phyloP scores from a whole-genome alignment of 345 rosid species.

The Populus euphratica region DNA sequence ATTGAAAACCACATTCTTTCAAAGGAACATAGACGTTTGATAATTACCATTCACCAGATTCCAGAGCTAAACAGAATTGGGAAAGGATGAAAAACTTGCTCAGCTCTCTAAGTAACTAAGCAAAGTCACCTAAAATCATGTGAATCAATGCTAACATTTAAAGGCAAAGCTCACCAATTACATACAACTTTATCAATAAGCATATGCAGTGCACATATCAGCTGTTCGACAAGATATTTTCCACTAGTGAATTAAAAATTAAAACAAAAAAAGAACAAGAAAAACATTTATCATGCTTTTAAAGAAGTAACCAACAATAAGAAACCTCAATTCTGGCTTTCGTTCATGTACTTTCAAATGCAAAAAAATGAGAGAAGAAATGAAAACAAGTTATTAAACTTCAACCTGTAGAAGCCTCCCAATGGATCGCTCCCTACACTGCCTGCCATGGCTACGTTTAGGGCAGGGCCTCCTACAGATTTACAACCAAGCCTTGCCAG shows the following conservation, averaged over 20 bases:
- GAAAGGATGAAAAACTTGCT: neutral
- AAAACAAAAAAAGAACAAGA: neutral
- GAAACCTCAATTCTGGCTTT: neutral
- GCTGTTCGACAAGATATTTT: no score
- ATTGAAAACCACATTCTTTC: no score
- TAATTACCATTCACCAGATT: no score
- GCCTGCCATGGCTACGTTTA: constrained; percentile 86
- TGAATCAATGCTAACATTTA: no score
- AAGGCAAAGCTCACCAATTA: no score
- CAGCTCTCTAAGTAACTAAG: neutral
- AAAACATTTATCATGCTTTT: neutral
- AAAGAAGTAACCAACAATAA: neutral
- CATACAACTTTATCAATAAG: no score
- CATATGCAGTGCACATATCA: no score
- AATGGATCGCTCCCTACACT: constrained; percentile 88
- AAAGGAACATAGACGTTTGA: no score
- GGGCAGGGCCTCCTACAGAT: constrained; percentile 52
- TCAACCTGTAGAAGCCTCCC: constrained; percentile 86
- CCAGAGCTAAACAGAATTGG: no score
- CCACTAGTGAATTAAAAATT: neutral
- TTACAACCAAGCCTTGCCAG: constrained; percentile 73
- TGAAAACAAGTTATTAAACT: neutral
- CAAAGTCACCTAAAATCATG: no score
- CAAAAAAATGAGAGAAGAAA: constrained; percentile 10
- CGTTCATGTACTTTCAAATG: neutral